Evolutionary conservation across 768 basidiomycete genomes (phyloP).

Genomic region (Boletus sp.): DNA sequence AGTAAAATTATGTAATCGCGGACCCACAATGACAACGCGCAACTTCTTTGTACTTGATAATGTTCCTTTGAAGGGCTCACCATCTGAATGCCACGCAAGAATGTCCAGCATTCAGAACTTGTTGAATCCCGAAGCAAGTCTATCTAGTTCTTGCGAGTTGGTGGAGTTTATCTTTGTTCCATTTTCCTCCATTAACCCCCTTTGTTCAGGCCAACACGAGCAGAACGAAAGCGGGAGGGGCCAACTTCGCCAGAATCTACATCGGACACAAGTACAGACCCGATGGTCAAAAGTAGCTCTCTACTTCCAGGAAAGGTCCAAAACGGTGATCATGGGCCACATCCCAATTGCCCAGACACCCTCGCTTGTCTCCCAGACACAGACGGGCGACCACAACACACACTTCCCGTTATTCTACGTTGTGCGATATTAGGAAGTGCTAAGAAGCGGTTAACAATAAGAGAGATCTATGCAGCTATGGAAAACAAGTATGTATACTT

Average conservation of each 20-base stretch:
- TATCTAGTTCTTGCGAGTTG: conserved; percentile 42
- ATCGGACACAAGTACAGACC: conserved; percentile 34
- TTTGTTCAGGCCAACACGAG: conserved; percentile 28
- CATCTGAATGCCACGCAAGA: conserved; percentile 23
- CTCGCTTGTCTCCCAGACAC: conserved; percentile 78
- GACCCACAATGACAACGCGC: conserved; percentile 33
- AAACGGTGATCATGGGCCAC: conserved; percentile 52
- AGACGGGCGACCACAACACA: conserved; percentile 76
- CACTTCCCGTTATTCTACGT: conserved; percentile 79
- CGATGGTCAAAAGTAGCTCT: conserved; percentile 22
- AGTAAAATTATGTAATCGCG: conserved; percentile 28
- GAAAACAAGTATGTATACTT: conserved; percentile 84
- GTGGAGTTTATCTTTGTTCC: conserved; percentile 19
- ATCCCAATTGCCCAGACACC: conserved; percentile 76
- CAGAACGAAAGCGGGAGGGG: conserved; percentile 26
- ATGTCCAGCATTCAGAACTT: conserved; percentile 60
- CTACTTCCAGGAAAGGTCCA: conserved; percentile 23
- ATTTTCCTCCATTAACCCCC: conserved; percentile 18
- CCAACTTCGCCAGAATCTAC: conserved; percentile 35
- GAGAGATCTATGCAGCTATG: conserved; percentile 86
- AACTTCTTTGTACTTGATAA: not conserved
- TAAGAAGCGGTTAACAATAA: conserved; percentile 72
- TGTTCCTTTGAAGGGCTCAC: conserved; percentile 10
- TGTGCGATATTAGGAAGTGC: conserved; percentile 81
- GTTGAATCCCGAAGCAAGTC: conserved; percentile 52